These are phyloP conservation scores for Penicillium malachiteum DNA, from an alignment of 495 filamentous ascomycete genomes.

Conservation along the genomic window DNA sequence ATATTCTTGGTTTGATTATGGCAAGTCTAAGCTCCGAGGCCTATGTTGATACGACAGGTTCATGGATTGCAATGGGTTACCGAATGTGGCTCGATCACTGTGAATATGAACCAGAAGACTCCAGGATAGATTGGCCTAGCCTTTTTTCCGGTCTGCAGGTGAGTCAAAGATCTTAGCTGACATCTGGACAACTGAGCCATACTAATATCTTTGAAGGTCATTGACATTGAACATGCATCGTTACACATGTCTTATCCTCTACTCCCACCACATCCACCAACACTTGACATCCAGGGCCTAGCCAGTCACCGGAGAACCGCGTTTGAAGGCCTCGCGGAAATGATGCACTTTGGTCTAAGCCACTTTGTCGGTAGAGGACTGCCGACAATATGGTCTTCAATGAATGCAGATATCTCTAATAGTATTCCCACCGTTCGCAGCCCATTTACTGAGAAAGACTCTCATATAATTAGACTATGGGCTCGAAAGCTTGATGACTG, in stretches of 20 bases:
- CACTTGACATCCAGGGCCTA: slow-evolving; percentile 23
- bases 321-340: slow-evolving; percentile 37
- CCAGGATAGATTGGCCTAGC: slow-evolving; percentile 32
- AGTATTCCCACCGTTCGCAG: slow-evolving; percentile 10
- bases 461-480: slow-evolving; percentile 37
- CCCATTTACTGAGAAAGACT: slow-evolving; percentile 35
- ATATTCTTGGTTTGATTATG: slow-evolving; percentile 43
- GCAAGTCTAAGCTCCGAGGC: slow-evolving; percentile 41
- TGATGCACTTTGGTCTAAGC: slow-evolving; percentile 42
- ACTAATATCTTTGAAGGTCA: slow-evolving; percentile 27
- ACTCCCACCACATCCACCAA: slow-evolving; percentile 34
- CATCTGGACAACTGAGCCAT: neutral
- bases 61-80: slow-evolving; percentile 44
- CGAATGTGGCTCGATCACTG: slow-evolving; percentile 37
- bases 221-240: slow-evolving; percentile 44
- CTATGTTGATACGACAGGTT: slow-evolving; percentile 34
- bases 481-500: slow-evolving; percentile 38
- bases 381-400: slow-evolving; percentile 41
- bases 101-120: slow-evolving; percentile 19
- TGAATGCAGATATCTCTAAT: slow-evolving; percentile 23
- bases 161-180: neutral
- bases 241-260: slow-evolving; percentile 44
- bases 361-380: slow-evolving; percentile 41
- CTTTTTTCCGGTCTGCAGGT: slow-evolving; percentile 42
- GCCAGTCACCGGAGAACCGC: slow-evolving; percentile 31